Evolutionary conservation across 805 yeast species (phyloP).

Genomic region (Saturnispora serradocipensis): DNA sequence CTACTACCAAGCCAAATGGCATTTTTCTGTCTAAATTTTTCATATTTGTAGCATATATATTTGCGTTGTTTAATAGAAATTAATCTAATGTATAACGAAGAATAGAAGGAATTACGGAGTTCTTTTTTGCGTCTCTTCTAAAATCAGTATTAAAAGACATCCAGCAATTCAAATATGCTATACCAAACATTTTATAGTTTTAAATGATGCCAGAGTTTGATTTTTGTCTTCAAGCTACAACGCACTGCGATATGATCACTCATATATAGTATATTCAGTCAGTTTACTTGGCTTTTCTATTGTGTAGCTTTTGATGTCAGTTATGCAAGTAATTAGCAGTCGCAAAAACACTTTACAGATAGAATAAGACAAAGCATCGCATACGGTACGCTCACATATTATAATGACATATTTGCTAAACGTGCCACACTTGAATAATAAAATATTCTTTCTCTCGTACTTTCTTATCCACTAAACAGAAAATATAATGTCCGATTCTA

Average conservation of each 20-base stretch:
- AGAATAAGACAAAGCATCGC: background rate
- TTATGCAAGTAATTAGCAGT: no score
- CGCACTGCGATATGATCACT: no score
- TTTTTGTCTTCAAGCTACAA: no score
- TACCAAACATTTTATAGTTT: no score
- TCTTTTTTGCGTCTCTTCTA: no score
- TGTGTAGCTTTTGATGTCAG: no score
- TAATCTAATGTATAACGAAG: background rate
- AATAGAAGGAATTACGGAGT: background rate
- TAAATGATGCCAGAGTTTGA: no score
- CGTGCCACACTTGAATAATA: background rate
- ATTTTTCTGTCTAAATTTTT: background rate
- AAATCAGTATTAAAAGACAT: no score
- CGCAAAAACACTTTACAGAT: no score
- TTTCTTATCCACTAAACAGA: background rate
- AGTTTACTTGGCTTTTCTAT: no score
- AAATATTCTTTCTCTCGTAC: background rate
- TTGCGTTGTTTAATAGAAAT: background rate
- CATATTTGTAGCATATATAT: background rate
- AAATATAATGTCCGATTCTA: background rate
- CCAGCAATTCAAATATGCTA: no score
- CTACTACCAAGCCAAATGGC: conserved; percentile 14
- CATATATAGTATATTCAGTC: no score
- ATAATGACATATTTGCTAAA: background rate
- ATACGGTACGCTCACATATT: background rate